Percentiles rank a stretch among this genome's conserved stretches.
Conservation (phyloP, 2,329 filamentous ascomycete species). For the Hypoxylon sp. region DNA sequence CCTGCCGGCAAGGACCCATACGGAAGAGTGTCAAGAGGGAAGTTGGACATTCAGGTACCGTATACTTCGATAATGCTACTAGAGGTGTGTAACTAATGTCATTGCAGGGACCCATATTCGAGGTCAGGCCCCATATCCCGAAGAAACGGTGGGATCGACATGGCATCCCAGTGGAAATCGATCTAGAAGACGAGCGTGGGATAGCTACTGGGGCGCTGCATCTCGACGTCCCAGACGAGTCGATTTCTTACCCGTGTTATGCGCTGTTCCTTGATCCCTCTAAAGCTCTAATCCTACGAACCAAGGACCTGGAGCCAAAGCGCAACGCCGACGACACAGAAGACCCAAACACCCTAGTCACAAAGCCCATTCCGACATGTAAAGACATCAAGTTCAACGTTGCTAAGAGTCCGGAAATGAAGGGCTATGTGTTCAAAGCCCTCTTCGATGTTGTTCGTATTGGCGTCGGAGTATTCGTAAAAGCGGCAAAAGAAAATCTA, state of each 20-base stretch:
- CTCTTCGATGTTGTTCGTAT: constrained; percentile 25
- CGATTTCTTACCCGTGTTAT: constrained; percentile 30
- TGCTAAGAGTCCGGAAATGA: constrained; percentile 6
- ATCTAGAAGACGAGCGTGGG: constrained; percentile 34
- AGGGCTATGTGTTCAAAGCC: constrained; percentile 24
- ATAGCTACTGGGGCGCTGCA: constrained; percentile 29
- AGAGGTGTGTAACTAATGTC: constrained; percentile 10
- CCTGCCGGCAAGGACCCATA: constrained; percentile 26
- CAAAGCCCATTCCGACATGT: constrained; percentile 15
- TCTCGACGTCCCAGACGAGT: constrained; percentile 28
- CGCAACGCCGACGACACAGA: constrained; percentile 13
- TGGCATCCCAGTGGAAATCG: constrained; percentile 31
- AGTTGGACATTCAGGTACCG: constrained; percentile 30
- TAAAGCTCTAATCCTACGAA: constrained; percentile 33
- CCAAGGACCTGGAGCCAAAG: constrained; percentile 23
- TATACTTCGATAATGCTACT: constrained; percentile 23
- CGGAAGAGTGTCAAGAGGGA: constrained; percentile 25
- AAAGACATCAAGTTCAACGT: constrained; percentile 25
- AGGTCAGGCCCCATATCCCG: constrained; percentile 23
- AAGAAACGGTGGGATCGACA: constrained; percentile 35
- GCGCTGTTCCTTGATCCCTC: constrained; percentile 33
- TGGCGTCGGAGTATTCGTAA: constrained; percentile 31
- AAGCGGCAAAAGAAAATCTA: constrained; percentile 17
- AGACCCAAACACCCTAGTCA: background rate
- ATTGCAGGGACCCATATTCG: constrained; percentile 28